These are phyloP conservation scores for Cladorrhinum sp. DNA, from an alignment of 2,329 filamentous ascomycete species.

Conservation along the genomic window DNA sequence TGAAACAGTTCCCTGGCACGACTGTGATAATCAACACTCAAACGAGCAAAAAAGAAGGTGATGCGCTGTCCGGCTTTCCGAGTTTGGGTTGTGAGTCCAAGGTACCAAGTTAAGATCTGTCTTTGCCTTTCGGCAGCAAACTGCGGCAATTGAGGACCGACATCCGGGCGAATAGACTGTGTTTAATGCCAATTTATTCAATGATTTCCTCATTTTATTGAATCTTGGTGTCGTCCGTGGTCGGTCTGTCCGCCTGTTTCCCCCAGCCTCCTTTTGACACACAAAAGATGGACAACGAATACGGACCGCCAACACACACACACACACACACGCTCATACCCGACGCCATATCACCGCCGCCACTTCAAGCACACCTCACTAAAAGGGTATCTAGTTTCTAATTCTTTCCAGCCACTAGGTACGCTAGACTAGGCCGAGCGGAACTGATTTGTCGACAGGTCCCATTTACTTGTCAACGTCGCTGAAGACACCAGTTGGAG, in stretches of 20 bases:
- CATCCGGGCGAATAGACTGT: constrained; percentile 14
- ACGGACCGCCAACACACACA: neutral
- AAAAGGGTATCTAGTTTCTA: neutral
- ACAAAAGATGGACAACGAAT: neutral
- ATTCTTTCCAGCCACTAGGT: neutral
- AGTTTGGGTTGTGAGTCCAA: neutral
- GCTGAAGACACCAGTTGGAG: neutral
- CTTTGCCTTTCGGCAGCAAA: constrained; percentile 18
- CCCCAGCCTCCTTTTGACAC: neutral
- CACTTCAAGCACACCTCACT: neutral
- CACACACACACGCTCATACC: neutral
- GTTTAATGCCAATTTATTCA: constrained; percentile 1
- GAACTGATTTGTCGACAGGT: neutral
- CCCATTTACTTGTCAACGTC: neutral
- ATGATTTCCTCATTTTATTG: neutral
- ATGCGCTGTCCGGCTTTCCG: neutral
- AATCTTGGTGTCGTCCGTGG: neutral
- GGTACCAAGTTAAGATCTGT: neutral
- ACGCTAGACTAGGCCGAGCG: neutral
- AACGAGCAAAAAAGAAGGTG: neutral
- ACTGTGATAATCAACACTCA: neutral
- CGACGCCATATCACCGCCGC: neutral
- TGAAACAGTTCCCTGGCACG: constrained; percentile 17
- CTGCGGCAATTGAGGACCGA: constrained; percentile 26
- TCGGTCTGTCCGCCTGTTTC: neutral